Percentiles rank a stretch among this genome's conserved stretches.
These are phyloP conservation scores for Xylaria flabelliformis DNA, from an alignment of 495 filamentous ascomycete genomes.

Conservation along the genomic window DNA sequence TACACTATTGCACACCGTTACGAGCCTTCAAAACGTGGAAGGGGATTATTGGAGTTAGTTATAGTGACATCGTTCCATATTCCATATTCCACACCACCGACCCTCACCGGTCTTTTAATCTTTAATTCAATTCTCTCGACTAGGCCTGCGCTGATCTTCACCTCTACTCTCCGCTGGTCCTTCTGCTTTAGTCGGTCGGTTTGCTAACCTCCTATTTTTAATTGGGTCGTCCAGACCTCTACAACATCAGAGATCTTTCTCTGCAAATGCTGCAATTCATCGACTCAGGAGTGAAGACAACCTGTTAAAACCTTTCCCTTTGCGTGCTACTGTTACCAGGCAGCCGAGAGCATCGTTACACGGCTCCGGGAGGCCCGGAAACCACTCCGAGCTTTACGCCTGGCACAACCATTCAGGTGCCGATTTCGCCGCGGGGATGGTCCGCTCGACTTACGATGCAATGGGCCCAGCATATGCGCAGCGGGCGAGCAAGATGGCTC, in stretches of 20 bases:
- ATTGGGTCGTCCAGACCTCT: slow-evolving; percentile 23
- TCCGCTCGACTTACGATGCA: slow-evolving; percentile 33
- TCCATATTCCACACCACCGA: not conserved
- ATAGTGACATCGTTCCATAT: slow-evolving; percentile 17
- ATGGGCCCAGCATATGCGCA: slow-evolving; percentile 31
- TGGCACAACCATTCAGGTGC: slow-evolving; percentile 13
- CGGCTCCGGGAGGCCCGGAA: slow-evolving; percentile 29
- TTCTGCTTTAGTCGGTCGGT: slow-evolving; percentile 26
- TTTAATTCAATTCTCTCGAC: slow-evolving; percentile 13
- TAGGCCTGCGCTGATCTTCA: slow-evolving; percentile 33
- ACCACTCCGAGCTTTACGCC: slow-evolving; percentile 28
- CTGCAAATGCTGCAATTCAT: slow-evolving; percentile 28
- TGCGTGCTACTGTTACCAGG: not conserved
- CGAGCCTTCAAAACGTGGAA: not conserved
- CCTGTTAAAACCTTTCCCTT: slow-evolving; percentile 24
- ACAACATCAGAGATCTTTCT: slow-evolving; percentile 34
- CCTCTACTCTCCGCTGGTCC: slow-evolving; percentile 29
- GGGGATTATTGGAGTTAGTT: not conserved
- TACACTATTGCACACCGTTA: not conserved
- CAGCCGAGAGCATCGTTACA: slow-evolving; percentile 23
- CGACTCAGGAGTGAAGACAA: slow-evolving; percentile 32
- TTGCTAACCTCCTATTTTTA: slow-evolving; percentile 35
- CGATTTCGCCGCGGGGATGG: slow-evolving; percentile 19
- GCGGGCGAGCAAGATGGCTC: slow-evolving; percentile 30
- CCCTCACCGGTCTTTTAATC: slow-evolving; percentile 20